Conservation (phyloP, 768 basidiomycete genomes). For the Coprinopsis marcescibilis region DNA sequence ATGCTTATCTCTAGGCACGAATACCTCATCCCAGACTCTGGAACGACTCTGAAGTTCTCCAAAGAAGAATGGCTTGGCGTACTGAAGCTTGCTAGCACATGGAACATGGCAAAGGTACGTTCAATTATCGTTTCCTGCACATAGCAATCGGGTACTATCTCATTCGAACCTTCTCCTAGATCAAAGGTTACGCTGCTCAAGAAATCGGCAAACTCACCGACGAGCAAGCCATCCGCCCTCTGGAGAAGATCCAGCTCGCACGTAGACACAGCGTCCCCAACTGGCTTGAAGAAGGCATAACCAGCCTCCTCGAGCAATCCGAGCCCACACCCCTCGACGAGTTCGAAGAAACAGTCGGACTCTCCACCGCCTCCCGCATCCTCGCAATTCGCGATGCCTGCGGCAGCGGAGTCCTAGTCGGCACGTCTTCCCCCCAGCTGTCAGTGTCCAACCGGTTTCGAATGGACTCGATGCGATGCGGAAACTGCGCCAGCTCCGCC, state of each 20-base stretch:
- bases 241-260: neutral
- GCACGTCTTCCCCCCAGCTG: no score
- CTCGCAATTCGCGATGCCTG: neutral
- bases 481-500: no score
- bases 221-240: neutral
- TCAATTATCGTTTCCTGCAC: no score
- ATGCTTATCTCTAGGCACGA: no score
- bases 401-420: no score
- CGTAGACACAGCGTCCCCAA: neutral
- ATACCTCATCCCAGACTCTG: neutral
- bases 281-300: conserved; percentile 2
- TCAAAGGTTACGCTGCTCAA: neutral
- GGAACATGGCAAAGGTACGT: conserved; percentile 3
- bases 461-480: no score
- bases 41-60: neutral
- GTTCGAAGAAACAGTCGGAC: neutral
- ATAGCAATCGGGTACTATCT: no score
- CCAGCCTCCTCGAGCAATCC: neutral
- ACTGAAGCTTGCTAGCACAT: neutral
- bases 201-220: neutral
- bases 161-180: neutral
- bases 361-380: neutral
- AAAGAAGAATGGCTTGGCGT: conserved; percentile 6
- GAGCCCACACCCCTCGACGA: neutral
- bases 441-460: no score